phyloP scores from a whole-genome alignment of 495 filamentous ascomycete species.

The Platismatia glauca region DNA sequence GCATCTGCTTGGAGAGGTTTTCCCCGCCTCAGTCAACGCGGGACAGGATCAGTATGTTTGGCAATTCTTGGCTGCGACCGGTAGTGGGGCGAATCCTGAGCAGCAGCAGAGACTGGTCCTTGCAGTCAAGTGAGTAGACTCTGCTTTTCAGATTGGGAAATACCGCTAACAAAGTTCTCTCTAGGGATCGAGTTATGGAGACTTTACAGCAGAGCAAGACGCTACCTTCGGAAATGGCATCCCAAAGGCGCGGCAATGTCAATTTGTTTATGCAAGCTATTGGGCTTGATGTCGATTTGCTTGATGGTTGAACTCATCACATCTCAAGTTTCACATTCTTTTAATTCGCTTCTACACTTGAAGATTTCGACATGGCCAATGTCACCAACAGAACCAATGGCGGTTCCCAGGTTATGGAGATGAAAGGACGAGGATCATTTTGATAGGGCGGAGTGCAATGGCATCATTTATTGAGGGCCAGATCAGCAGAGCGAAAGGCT shows the following conservation, averaged over 20 bases:
- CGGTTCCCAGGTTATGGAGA: background rate
- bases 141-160: background rate
- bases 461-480: background rate
- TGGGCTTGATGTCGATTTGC: conserved; percentile 88
- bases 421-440: background rate
- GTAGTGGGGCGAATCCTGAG: conserved; percentile 81
- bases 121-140: conserved; percentile 68
- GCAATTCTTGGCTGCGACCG: conserved; percentile 93
- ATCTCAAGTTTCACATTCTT: too few species aligned
- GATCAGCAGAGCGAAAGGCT: background rate
- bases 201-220: conserved; percentile 81
- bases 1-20: conserved; percentile 69
- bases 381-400: background rate
- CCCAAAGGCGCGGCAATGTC: conserved; percentile 75
- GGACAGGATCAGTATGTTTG: conserved; percentile 91
- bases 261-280: conserved; percentile 98
- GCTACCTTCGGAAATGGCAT: conserved; percentile 74
- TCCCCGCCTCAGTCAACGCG: conserved; percentile 73
- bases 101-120: conserved; percentile 91
- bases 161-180: conserved; percentile 21
- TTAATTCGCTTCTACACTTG: background rate
- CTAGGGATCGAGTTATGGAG: conserved; percentile 89
- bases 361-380: background rate
- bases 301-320: conserved; percentile 49
- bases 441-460: background rate